Base-by-base conservation (phyloP, 2,329 filamentous ascomycete species). In the Ascochyta pisi region DNA sequence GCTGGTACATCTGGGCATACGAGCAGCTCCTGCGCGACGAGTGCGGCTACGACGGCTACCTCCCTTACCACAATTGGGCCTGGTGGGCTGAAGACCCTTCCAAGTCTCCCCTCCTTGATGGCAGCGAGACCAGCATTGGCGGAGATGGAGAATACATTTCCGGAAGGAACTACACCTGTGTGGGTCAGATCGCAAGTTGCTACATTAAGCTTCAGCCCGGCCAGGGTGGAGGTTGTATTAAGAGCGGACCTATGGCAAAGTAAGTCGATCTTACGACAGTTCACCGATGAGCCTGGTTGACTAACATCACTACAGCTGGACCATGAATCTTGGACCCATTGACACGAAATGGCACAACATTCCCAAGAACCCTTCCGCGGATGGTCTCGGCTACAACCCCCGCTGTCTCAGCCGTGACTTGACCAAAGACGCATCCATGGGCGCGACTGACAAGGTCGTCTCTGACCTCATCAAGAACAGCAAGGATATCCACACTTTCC, bases 171-270 rank as follows among this genome's bases (percentile, higher is more conserved):
- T 73, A 48, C 40, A 65, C 65, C 9, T 73, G 70, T 42, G 66
- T 75, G 12, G 67, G 71, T 0, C 61, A 65, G 8, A 51, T 54
- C 10, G 48, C 60, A 7, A 16, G 33, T 2, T 73, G 68, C 34
- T 56, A 51, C 2, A 66, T 79, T 55, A 73, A 63, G 19, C 67
- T 82, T 9, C 81, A 80, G 0, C 78, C 79, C 0, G 84, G 82
- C n/a, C 76, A 77, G 0, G 84, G 84, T 13, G 84, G 84, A 35
- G 84, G 84, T 2, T 86, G 83, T 64, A 75, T 87, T 3, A 75
- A 68, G 13, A 76, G 73, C 0, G 83, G 83, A 0, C 83, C 83
- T 0, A 84, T 85, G 71, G 78, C 75, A 62, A 75, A 84, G 66
- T 69, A 64, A 34, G 60, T 51, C 19, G 22, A 27, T 8, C 3